Base-by-base conservation (phyloP, 352 stramenopile species). In the Phytophthora sansomeana region DNA sequence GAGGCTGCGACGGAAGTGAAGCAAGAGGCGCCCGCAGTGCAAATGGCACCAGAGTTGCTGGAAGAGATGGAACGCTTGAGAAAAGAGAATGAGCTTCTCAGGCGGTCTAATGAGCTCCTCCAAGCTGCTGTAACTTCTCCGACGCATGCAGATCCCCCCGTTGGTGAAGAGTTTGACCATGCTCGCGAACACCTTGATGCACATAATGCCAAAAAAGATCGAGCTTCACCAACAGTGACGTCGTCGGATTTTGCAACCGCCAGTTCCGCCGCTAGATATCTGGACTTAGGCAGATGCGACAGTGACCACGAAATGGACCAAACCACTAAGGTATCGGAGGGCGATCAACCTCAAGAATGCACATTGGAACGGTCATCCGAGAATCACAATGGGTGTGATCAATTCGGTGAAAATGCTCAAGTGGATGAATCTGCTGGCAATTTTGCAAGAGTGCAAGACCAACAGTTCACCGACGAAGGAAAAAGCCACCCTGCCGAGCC, bases 21-120 rank as follows among this genome's bases (percentile, higher is more conserved):
- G 4, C 38, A 56, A 46, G 41, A n/a, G 41, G 47, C 42, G 2
- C 11, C 44, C 6, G 29, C 32, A 14, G 9, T 35, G 6, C 35
- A 42, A 11, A 9, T 74, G 21, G 30, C 75, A 5, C 63, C 65
- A 9, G 81, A 83, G 4, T 52, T 92, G 2, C 35, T 90, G 62
- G 62, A 70, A 21, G 84, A 91, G 46, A 88, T 88, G 49, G 84
- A 90, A 48, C 80, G 82, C 1, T 67, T 92, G 14, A 89, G 80
- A 68, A 69, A 70, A 19, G 84, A 92, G 38, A 92, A 92, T 58
- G 78, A 90, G 48, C 62, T 65, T 17, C 69, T 92, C 16, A 84
- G 81, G 14, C 73, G 73, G 16, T 92, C 82, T 16, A 92, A 92
- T 29, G 81, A 89, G 19, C 62, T 78, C 14, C 72, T 91, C 0